phyloP scores from a whole-genome alignment of 2,329 filamentous ascomycete genomes.

The Aspergillus sp. region DNA sequence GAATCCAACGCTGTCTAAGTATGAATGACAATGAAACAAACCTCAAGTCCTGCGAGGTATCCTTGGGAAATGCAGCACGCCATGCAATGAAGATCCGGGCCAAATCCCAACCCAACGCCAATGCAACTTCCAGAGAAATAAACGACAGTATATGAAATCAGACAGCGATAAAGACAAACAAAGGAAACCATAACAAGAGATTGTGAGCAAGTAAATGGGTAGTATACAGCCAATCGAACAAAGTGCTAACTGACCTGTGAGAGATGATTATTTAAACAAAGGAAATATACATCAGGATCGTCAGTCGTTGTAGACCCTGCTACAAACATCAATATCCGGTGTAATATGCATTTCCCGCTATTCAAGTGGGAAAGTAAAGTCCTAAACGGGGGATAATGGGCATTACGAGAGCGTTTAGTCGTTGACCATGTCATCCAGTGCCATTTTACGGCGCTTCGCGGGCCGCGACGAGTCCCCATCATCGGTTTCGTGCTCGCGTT shows the following conservation, averaged over 20 bases:
- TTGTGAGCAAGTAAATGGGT: neutral
- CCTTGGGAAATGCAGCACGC: slow-evolving; percentile 12
- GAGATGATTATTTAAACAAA: slow-evolving; percentile 16
- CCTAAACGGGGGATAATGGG: neutral
- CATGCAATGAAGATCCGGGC: slow-evolving; percentile 14
- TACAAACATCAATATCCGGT: slow-evolving; percentile 17
- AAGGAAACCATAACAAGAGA: slow-evolving; percentile 2
- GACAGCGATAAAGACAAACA: neutral
- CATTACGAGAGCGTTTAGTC: slow-evolving; percentile 20
- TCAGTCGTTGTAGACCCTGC: slow-evolving; percentile 22
- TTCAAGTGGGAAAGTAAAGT: neutral
- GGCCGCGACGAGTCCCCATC: slow-evolving; percentile 25
- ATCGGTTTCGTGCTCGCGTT: slow-evolving; percentile 19
- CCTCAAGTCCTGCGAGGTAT: slow-evolving; percentile 7
- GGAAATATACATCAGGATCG: slow-evolving; percentile 22
- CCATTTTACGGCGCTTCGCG: slow-evolving; percentile 40
- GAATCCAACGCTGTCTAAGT: slow-evolving; percentile 18
- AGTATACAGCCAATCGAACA: slow-evolving; percentile 5
- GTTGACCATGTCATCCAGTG: slow-evolving; percentile 43
- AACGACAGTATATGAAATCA: neutral
- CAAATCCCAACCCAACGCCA: slow-evolving; percentile 7
- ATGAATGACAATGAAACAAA: slow-evolving; percentile 6
- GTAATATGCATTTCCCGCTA: neutral
- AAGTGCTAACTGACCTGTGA: neutral
- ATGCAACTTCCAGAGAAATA: slow-evolving; percentile 3